Base-by-base conservation (phyloP, 257 asterid species). In the Capsicum rhomboideum region DNA sequence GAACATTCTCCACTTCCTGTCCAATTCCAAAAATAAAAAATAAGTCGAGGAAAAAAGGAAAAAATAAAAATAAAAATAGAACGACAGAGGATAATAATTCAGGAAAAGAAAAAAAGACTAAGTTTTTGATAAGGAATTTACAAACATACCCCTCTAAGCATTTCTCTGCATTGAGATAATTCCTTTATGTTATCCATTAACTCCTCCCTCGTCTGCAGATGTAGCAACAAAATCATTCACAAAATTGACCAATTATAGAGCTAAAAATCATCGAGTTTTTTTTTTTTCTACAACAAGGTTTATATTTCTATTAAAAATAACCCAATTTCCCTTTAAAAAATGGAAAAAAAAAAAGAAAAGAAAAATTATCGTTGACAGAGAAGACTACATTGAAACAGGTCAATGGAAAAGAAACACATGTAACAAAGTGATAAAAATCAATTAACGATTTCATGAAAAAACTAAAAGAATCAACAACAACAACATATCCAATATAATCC, bases 161-260 rank as follows among this genome's bases (percentile, higher is more conserved):
- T 66, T 81, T 92, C 88, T 75, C 89, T 87, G 58, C 85, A 63
- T 55, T 87, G 83, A 37, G 87, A 89, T 58, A 93, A 89, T 44
- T 84, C 91, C 20, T 89, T 82, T 21, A 92, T 64, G 66, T 23
- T 78, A 72, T 82, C 86, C 82, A 66, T 7, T 42, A 75, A 87
- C 46, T 90, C 87, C 79, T 89, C 90, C 67, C 44, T 90, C 11
- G 85, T 68, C 98, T 93, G 92, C 85, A 86, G 53, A 64, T 5
- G 40, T 34, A 34, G 40, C 40, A 34, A 34, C 31, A 12, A 29
- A 78, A 13, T 18, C 29, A 16, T 52, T 28, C 18, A 17, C 23
- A 67, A 42, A 75, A 4, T 26, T 6, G 8, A 4, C 20, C 6
- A 34, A 2, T 34, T 5, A 34, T 34, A 34, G 4, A 34, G 4